Evolutionary conservation across 768 basidiomycete species (phyloP).

Genomic region (Boletus bicolor): DNA sequence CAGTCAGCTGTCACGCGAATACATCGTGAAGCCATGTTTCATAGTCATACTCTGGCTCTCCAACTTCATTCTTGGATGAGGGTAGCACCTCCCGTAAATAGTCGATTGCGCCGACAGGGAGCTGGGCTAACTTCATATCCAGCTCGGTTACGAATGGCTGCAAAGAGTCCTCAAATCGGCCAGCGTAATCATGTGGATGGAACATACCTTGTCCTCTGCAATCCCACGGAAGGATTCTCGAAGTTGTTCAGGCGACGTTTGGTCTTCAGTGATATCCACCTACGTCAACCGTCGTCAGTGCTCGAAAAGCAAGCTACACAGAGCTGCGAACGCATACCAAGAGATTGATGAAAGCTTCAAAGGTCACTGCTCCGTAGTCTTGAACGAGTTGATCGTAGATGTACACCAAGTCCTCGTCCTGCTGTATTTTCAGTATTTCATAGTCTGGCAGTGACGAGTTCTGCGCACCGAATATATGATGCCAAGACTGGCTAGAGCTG

Average conservation of each 20-base stretch:
- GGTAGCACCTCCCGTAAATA: conserved; percentile 88
- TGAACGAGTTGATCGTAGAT: conserved; percentile 77
- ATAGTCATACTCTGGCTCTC: conserved; percentile 75
- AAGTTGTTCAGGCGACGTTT: conserved; percentile 88
- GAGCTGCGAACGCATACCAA: conserved; percentile 49
- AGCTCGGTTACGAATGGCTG: conserved; percentile 93
- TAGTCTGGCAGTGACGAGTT: neutral
- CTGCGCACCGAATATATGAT: conserved; percentile 79
- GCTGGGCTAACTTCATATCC: conserved; percentile 79
- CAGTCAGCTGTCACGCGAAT: conserved; percentile 45
- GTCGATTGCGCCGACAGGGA: conserved; percentile 71
- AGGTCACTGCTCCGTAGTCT: conserved; percentile 86
- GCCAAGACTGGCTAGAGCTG: conserved; percentile 90
- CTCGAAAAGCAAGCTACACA: neutral
- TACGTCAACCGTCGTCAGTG: conserved; percentile 29
- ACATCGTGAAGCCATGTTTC: conserved; percentile 80
- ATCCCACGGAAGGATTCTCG: conserved; percentile 92
- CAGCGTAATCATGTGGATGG: neutral
- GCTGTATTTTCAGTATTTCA: neutral
- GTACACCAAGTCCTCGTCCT: conserved; percentile 85
- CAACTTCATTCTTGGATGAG: conserved; percentile 43
- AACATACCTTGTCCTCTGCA: conserved; percentile 78
- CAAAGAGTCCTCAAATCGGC: conserved; percentile 7
- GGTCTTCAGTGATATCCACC: conserved; percentile 96
- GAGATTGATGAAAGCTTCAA: conserved; percentile 92